phyloP scores from a whole-genome alignment of 2,329 filamentous ascomycete species.

The Grosmannia serpens region DNA sequence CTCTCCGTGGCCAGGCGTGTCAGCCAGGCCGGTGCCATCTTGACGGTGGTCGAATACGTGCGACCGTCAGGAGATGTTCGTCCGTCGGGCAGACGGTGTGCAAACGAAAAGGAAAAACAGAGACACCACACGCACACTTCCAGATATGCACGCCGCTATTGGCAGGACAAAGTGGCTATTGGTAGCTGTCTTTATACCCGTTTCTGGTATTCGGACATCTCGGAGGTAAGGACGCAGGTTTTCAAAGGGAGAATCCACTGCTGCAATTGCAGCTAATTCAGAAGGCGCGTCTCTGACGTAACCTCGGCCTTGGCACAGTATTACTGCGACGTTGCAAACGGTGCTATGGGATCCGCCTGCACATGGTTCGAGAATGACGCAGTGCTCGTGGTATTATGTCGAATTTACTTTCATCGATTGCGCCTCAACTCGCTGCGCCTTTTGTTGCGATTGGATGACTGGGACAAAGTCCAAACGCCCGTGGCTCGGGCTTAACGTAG shows the following conservation, averaged over 20 bases:
- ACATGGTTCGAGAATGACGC: too few relatives aligned
- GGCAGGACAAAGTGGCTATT: background rate
- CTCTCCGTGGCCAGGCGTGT: constrained; percentile 20
- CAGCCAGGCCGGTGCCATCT: background rate
- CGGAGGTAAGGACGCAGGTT: background rate
- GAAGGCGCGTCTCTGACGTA: background rate
- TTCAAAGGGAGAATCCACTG: background rate
- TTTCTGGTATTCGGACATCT: background rate
- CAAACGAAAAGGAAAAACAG: too few relatives aligned
- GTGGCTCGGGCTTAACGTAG: too few relatives aligned
- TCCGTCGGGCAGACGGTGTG: too few relatives aligned
- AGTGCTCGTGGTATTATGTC: too few relatives aligned
- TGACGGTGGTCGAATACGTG: background rate
- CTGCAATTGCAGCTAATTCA: background rate
- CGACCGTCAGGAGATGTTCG: background rate
- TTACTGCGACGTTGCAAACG: background rate
- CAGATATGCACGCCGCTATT: too few relatives aligned
- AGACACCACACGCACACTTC: too few relatives aligned
- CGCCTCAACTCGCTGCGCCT: too few relatives aligned
- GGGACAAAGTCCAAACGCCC: too few relatives aligned
- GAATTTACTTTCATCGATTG: too few relatives aligned
- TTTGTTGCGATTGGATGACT: background rate
- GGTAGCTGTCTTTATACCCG: background rate
- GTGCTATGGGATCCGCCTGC: background rate
- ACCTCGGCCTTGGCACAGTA: background rate